These are phyloP conservation scores for Pichia terricola DNA, from an alignment of 1,139 yeast species.

Conservation along the genomic window DNA sequence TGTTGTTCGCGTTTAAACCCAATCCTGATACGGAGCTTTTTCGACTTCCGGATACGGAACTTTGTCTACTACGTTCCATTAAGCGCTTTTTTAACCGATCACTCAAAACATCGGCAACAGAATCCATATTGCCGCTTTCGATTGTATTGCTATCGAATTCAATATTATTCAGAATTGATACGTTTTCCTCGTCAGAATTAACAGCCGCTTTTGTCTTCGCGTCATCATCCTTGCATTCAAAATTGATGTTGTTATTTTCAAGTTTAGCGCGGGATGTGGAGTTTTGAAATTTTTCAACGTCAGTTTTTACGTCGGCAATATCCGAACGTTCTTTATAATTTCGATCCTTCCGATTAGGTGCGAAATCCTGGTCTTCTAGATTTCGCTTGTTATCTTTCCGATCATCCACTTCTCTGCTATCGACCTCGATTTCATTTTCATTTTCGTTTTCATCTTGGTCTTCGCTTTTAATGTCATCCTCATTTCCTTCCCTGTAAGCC, in stretches of 20 bases:
- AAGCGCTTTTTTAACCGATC: slow-evolving; percentile 21
- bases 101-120: slow-evolving; percentile 15
- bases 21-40: no score
- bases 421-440: background rate
- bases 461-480: background rate
- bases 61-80: slow-evolving; percentile 13
- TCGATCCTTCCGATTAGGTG: no score
- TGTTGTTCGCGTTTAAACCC: no score
- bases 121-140: background rate
- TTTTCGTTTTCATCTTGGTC: background rate
- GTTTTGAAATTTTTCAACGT: no score
- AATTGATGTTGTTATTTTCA: no score
- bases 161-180: background rate
- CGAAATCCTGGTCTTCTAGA: no score
- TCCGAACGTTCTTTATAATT: no score
- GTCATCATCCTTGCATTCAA: no score
- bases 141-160: background rate
- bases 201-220: no score
- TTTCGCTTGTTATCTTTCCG: no score
- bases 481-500: background rate
- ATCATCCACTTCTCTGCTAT: background rate
- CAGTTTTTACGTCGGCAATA: no score
- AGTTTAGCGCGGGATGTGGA: no score
- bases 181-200: background rate
- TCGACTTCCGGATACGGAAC: slow-evolving; percentile 1